Evolutionary conservation across 192 early-diverging fungal genomes (phyloP).

Genomic region (Haplosporangium gracile): DNA sequence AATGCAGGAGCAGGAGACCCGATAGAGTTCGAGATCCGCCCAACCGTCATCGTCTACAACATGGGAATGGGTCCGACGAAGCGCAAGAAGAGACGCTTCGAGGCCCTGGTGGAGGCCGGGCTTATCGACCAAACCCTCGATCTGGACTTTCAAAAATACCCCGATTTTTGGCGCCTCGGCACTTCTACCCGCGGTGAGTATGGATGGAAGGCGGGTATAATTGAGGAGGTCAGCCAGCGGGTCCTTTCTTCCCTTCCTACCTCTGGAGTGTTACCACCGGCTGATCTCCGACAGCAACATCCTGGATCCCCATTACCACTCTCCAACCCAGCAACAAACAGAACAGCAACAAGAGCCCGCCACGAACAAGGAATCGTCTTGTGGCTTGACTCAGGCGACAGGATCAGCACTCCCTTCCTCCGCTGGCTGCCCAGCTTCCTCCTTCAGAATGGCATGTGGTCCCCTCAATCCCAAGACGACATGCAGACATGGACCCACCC

Average conservation of each 20-base stretch:
- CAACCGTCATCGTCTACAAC: conserved; percentile 61
- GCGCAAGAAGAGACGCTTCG: conserved; percentile 30
- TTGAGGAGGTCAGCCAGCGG: conserved; percentile 52
- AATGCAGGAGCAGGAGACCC: background rate
- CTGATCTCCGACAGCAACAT: background rate
- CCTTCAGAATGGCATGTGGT: conserved; percentile 56
- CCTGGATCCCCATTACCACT: background rate
- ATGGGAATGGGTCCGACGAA: conserved; percentile 60
- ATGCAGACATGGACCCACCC: conserved; percentile 61
- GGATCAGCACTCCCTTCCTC: conserved; percentile 48
- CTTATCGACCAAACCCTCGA: conserved; percentile 49
- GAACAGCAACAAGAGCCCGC: background rate
- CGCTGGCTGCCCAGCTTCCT: conserved; percentile 46
- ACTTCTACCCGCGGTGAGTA: conserved; percentile 63
- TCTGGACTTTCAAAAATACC: conserved; percentile 59
- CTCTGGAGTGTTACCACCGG: background rate
- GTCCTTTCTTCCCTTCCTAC: background rate
- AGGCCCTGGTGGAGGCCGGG: conserved; percentile 52
- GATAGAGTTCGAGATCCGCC: conserved; percentile 33
- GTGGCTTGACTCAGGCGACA: conserved; percentile 66
- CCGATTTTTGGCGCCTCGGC: conserved; percentile 61
- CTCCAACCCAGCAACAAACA: background rate
- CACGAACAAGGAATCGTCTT: conserved; percentile 54
- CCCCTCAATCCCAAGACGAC: conserved; percentile 48
- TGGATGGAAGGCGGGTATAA: conserved; percentile 66